A percentile compares a stretch with the other conserved stretches of the same genome.
These are phyloP conservation scores for Venturia aucupariae DNA, from an alignment of 2,329 filamentous ascomycete genomes.

Conservation along the genomic window DNA sequence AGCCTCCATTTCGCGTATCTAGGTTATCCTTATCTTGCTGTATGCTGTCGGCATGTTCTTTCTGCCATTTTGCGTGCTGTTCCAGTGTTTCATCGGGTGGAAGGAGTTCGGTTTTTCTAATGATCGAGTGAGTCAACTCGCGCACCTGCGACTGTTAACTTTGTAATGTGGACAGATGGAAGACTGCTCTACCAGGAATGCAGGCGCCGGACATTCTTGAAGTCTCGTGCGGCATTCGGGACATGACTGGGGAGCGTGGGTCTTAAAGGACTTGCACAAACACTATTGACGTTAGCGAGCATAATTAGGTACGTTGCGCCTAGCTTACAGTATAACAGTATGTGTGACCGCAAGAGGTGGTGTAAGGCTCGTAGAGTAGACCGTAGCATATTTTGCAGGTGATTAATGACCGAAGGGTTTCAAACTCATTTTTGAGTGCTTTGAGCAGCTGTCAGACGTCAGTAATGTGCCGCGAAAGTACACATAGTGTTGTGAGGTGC, in stretches of 20 bases:
- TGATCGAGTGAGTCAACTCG: conserved; percentile 55
- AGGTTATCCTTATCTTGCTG: conserved; percentile 50
- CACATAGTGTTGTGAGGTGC: neutral
- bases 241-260: conserved; percentile 47
- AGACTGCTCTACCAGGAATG: conserved; percentile 29
- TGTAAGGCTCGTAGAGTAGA: conserved; percentile 61
- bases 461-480: neutral
- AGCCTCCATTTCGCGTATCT: conserved; percentile 41
- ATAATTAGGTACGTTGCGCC: neutral
- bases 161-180: neutral
- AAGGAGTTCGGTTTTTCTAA: conserved; percentile 49
- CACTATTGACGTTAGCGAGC: conserved; percentile 36
- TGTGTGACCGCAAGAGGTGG: conserved; percentile 58
- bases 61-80: conserved; percentile 48
- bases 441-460: conserved; percentile 27
- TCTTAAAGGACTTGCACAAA: conserved; percentile 46
- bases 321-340: conserved; percentile 57
- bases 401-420: conserved; percentile 50
- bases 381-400: conserved; percentile 62
- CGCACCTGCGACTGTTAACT: conserved; percentile 31
- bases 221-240: conserved; percentile 57
- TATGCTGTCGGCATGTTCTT: conserved; percentile 50
- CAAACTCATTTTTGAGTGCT: conserved; percentile 42
- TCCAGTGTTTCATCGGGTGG: conserved; percentile 54
- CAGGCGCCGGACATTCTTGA: conserved; percentile 50